A percentile compares a stretch with the other conserved stretches of the same genome.
Conservation (phyloP, 2,329 filamentous ascomycete species). For the Trichoderma sp. region DNA sequence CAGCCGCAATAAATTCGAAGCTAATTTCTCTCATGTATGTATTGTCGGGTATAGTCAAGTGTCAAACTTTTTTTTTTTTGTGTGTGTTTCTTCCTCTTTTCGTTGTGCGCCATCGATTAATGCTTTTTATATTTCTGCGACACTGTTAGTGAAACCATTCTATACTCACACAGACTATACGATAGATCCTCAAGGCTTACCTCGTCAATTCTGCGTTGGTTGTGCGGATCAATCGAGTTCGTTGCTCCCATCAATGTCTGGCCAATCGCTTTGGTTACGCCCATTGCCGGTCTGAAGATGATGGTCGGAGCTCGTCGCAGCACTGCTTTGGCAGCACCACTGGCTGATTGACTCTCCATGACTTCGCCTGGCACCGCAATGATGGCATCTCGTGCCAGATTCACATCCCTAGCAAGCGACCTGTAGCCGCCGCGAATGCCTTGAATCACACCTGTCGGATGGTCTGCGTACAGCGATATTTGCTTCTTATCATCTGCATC, state of each 20-base stretch:
- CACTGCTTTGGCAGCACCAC: constrained; percentile 77
- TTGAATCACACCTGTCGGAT: constrained; percentile 85
- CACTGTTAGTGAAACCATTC: constrained; percentile 17
- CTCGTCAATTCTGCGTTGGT: constrained; percentile 80
- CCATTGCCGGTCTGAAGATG: constrained; percentile 86
- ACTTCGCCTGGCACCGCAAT: constrained; percentile 92
- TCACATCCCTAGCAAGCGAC: constrained; percentile 82
- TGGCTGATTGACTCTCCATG: constrained; percentile 80
- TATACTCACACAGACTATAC: not conserved
- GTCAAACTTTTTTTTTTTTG: not conserved
- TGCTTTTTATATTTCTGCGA: constrained; percentile 50
- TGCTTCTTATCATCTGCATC: constrained; percentile 73
- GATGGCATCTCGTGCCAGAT: constrained; percentile 84
- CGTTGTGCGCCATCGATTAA: not conserved
- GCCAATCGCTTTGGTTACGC: constrained; percentile 83
- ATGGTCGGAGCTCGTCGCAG: constrained; percentile 86
- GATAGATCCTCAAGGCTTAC: constrained; percentile 60
- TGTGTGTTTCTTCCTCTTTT: not conserved
- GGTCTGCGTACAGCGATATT: constrained; percentile 90
- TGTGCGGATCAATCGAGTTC: constrained; percentile 83
- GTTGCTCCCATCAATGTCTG: constrained; percentile 90
- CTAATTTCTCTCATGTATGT: not conserved
- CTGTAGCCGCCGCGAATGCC: constrained; percentile 81
- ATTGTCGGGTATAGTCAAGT: not conserved
- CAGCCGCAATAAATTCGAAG: constrained; percentile 8